Evolutionary conservation across 805 yeast species (phyloP), one percentile per base, ranked within the genome.

Genomic region (Wickerhamomyces xylosicus): DNA sequence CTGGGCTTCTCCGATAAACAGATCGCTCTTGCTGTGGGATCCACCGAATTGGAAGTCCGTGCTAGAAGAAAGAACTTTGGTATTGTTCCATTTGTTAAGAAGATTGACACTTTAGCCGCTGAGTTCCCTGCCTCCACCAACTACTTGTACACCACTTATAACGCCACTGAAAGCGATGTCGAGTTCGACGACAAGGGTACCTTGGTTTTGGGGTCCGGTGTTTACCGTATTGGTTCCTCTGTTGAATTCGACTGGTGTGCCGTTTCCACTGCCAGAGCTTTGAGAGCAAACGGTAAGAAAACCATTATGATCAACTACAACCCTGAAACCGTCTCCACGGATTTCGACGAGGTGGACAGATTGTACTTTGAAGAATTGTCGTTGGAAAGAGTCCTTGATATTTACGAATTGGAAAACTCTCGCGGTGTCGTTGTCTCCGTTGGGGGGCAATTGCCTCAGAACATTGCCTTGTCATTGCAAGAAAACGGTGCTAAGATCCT

Each of bases 161-260:
- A 89, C 57, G 98, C 97, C 41, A 72, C 85, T 42, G 69, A 77
- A 41, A 80, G 79, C 48, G 98, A 90, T 62, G 80, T 90, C 36
- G 73, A 68, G 34, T 92, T 90, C 58, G 75, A 82, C 53, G 97
- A 90, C 43, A 72, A 84, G 49, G 97, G 97, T 57, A 82, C 92
- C 44, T 69, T 92, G 77, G 97, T 90, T 32, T 72, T 90, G 52
- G 98, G 97, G 39, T 87, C 97, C n/a, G 97, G 98, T 69, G 98
- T 92, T 37, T 90, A 90, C 75, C 78, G 98, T 64, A 90, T 90
- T 61, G 98, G 98, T 43, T 89, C 97, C 2, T 87, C 97, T 25
- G 98, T 90, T 40, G 98, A 92, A 67, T 90, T 90, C 56, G 98
- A 90, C 64, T 90, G 98, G 98, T 90, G 98, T 72, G 98, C 97